Percentiles rank a stretch among this genome's conserved stretches.
Evolutionary conservation across 768 basidiomycete species (phyloP).

Genomic region (Rhodotorula toruloides): DNA sequence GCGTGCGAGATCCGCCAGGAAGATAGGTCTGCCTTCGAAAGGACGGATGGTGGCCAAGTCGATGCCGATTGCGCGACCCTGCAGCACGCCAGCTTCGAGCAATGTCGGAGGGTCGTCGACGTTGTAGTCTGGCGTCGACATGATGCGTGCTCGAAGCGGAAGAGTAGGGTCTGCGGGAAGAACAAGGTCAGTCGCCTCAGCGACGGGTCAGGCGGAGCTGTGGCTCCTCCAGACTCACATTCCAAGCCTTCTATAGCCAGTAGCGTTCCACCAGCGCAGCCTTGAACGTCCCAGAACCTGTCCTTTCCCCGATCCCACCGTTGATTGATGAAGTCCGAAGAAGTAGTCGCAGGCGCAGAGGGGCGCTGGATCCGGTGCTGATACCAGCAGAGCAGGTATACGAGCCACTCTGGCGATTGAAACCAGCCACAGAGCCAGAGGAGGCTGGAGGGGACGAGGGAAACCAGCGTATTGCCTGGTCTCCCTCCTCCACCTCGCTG

Average conservation of each 20-base stretch:
- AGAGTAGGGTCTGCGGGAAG: too few species aligned
- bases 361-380: neutral
- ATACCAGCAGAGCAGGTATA: neutral
- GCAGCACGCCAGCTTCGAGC: neutral
- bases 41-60: neutral
- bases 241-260: too few species aligned
- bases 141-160: neutral
- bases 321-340: too few species aligned
- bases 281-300: too few species aligned
- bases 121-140: slow-evolving; percentile 5
- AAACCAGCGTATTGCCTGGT: too few species aligned
- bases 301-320: too few species aligned
- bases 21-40: neutral
- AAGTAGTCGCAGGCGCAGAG: neutral
- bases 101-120: neutral
- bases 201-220: too few species aligned
- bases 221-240: too few species aligned
- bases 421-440: too few species aligned
- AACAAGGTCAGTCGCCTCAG: neutral
- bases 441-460: too few species aligned
- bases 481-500: too few species aligned
- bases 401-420: neutral
- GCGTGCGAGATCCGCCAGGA: neutral
- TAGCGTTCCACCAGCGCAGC: too few species aligned
- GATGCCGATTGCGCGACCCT: neutral